Evolutionary conservation across 2,329 filamentous ascomycete species (phyloP), one percentile per base, ranked within the genome.

Genomic region (Chrysosporium queenslandicum): DNA sequence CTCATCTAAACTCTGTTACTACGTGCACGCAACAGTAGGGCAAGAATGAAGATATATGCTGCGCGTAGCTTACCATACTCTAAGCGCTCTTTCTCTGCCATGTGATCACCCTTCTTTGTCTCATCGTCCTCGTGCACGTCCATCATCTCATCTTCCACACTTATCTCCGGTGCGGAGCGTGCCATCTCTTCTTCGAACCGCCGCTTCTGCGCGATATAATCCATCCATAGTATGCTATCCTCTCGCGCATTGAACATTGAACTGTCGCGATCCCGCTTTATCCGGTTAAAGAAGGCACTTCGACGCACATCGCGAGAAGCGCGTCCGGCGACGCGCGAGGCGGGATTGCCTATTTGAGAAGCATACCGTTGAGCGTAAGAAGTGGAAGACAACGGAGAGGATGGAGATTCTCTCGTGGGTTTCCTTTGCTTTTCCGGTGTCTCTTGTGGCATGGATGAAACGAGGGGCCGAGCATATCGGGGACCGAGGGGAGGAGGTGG

Each of bases 191-290:
- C 68, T 27, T 66, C 65, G 67, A 71, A 72, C 47, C 58, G 56
- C 56, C 62, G 64, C 60, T 66, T 63, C 59, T 66, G 69, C 50
- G 61, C 64, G 52, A 67, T 59, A 60, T 65, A 65, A 55, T 73
- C 72, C 68, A 65, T 69, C 58, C 61, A 68, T 63, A 66, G 68
- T 54, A 68, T 65, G 64, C 66, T 71, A 60, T 66, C 75, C 58
- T 66, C 70, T 57, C 63, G 68, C 57, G 61, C 62, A 55, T 69
- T 66, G 51, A 68, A 69, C 6, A 67, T 64, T 0, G 61, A 64
- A 32, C 62, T 59, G 12, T 72, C 68, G 27, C 71, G 68, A 39
- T 66, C 65, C n/a, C 60, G 61, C 46, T 65, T 67, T 16, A 74
- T 63, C 20, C 67, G 65, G 56, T 71, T 72, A 2, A 73, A 58